Base-by-base conservation (phyloP, 306 rosid species). In the Casuarina glauca region DNA sequence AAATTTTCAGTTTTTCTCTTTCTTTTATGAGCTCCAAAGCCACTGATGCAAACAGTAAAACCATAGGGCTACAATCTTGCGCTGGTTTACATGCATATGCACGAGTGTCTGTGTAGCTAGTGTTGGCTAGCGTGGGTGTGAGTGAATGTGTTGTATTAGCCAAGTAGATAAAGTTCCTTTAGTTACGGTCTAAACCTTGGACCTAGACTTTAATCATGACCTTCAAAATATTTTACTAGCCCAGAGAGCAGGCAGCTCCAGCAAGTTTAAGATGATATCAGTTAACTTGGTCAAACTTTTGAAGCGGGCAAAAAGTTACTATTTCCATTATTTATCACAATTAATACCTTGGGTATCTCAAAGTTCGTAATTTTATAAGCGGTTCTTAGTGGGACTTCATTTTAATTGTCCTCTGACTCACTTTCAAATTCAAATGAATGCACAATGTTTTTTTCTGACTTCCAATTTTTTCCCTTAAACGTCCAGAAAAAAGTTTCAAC, bases 201-300 rank as follows among this genome's bases (percentile, higher is more conserved):
- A 41, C 19, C 71, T 6, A n/a, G 26, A 41, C 17, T 19, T 63
- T 41, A 9, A 13, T 43, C 9, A 42, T 67, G 35, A 67, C 71
- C 43, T 63, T 63, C 48, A 67, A 42, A 32, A 36, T 16, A 42
- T 43, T 64, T 66, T 42, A 66, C 71, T 66, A 66, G 32, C 71
- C 7, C 50, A 41, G 49, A 66, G 17, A n/a, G 71, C 49, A 66
- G 50, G 32, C 50, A 67, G 51, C 13, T 42, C 42, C 11, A 32
- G n/a, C 71, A 15, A 63, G 13, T 38, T 63, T 26, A 63, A 63
- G 45, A 63, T 36, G n/a, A 57, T 63, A 63, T 63, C 9, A 5
- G 46, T 15, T 2, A 6, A 36, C 12, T 16, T 39, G 1, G n/a
- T 16, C 50, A 17, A 66, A 66, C 15, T 41, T 17, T 5, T 5